Evolutionary conservation across 495 filamentous ascomycete species (phyloP), one percentile per base, ranked within the genome.

Genomic region (Tuber borchii): DNA sequence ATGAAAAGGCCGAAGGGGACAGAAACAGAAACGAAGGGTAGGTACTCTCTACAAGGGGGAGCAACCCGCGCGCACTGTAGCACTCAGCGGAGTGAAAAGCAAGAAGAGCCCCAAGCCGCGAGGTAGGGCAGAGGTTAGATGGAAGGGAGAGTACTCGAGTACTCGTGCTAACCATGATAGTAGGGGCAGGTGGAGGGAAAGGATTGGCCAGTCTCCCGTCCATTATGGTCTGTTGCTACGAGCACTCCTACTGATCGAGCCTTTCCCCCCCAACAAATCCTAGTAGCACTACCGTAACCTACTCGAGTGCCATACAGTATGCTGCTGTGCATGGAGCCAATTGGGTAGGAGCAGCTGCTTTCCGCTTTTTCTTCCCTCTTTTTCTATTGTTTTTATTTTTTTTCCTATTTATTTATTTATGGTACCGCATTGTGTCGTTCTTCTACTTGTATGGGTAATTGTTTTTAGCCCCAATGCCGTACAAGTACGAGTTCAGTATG

Each of bases 1-100:
- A 78, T 79, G 65, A 72, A 2, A 75, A 71, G 78, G 42, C 70
- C 61, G 46, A 65, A 65, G 42, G 42, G 56, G 75, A 71, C 45
- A 70, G 26, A 71, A 73, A 39, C 44, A 78, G 75, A 79, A 79
- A 79, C 39, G 76, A 79, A 79, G 76, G 78, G 74, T 72, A 75
- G 70, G 56, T 65, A n/a, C n/a, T n/a, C n/a, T n/a, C n/a, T n/a
- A 69, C 73, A 69, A 75, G 48, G 10, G 73, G 71, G 56, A 65
- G 26, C 26, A 65, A 65, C 46, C 72, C 71, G 77, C 69, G 46
- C 69, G 65, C 68, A 70, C 40, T 10, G 40, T 37, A 37, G 4
- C 48, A 69, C 46, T 74, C 69, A 69, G 43, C 16, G 22, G 70
- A 31, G 68, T 46, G 76, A 73, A 75, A 51, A 40, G 44, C 70